Evolutionary conservation across 257 asterid species (phyloP).

Genomic region (Capsicum rhomboideum): DNA sequence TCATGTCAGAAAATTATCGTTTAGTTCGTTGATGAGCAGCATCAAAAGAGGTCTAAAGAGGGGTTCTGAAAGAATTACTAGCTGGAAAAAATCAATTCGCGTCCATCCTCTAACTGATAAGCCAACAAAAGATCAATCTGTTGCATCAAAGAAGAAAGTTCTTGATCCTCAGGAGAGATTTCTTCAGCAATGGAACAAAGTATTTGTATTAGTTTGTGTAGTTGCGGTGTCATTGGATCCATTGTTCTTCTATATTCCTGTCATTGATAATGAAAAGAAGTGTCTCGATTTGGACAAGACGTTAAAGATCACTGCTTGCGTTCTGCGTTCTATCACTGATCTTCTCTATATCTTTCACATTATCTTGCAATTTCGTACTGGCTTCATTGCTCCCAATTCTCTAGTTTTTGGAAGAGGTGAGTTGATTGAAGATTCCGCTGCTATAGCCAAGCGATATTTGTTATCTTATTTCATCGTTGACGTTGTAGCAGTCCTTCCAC

Average conservation of each 20-base stretch:
- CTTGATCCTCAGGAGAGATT: conserved; percentile 50
- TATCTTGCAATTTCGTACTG: conserved; percentile 52
- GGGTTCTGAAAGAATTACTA: conserved; percentile 20
- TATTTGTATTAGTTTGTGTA: conserved; percentile 38
- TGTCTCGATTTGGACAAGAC: conserved; percentile 42
- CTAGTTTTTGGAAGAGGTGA: conserved; percentile 67
- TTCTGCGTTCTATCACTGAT: conserved; percentile 48
- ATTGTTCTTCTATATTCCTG: conserved; percentile 61
- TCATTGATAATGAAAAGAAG: conserved; percentile 10
- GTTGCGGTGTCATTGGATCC: conserved; percentile 53
- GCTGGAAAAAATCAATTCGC: conserved; percentile 17
- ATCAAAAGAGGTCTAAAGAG: conserved; percentile 20
- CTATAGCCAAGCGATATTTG: conserved; percentile 50
- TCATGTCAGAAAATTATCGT: conserved; percentile 13
- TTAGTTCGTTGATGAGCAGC: conserved; percentile 17
- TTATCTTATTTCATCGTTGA: conserved; percentile 43
- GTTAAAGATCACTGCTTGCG: conserved; percentile 35
- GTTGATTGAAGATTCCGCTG: conserved; percentile 36
- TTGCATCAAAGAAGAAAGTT: conserved; percentile 5
- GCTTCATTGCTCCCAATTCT: conserved; percentile 45
- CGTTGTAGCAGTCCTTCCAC: conserved; percentile 50
- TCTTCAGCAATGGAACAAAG: conserved; percentile 51
- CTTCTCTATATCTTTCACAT: conserved; percentile 50
- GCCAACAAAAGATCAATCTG: background rate
- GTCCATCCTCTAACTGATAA: conserved; percentile 1